Evolutionary conservation across 306 rosid genomes (phyloP).

Genomic region (Sphenostylis stenocarpa): DNA sequence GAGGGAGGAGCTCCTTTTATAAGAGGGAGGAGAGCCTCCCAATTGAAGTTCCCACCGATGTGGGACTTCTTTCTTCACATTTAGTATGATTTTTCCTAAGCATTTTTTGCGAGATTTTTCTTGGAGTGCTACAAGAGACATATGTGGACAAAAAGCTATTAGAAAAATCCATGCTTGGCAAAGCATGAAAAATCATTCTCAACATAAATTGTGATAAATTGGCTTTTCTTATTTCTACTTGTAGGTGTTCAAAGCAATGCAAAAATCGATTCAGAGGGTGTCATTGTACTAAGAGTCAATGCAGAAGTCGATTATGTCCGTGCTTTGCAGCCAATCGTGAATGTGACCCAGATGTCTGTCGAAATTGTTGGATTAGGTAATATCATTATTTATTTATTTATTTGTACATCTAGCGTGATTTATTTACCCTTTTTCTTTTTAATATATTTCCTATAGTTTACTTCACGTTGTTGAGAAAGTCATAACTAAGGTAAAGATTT

Average conservation of each 20-base stretch:
- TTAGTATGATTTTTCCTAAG: background rate
- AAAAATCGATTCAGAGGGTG: conserved; percentile 86
- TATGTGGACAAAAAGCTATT: background rate
- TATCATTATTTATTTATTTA: background rate
- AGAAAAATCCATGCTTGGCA: background rate
- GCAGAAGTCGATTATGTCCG: conserved; percentile 88
- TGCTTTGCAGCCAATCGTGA: conserved; percentile 91
- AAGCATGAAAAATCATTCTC: conserved; percentile 3
- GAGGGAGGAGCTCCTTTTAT: too few relatives aligned
- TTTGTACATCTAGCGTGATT: background rate
- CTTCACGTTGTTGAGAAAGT: background rate
- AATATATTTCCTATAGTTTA: background rate
- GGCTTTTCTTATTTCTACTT: background rate
- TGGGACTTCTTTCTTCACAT: too few relatives aligned
- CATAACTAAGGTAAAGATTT: background rate
- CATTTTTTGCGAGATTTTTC: background rate
- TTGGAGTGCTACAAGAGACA: background rate
- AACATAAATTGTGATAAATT: background rate
- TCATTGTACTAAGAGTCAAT: conserved; percentile 81
- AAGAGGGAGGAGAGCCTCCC: too few relatives aligned
- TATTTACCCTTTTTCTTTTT: background rate
- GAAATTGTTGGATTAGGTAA: conserved; percentile 92
- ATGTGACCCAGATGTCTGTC: conserved; percentile 95
- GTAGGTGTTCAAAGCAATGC: conserved; percentile 81
- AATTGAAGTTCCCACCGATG: too few relatives aligned